phyloP scores from a whole-genome alignment of 2,329 filamentous ascomycete genomes.

The Acrodontium crateriforme region DNA sequence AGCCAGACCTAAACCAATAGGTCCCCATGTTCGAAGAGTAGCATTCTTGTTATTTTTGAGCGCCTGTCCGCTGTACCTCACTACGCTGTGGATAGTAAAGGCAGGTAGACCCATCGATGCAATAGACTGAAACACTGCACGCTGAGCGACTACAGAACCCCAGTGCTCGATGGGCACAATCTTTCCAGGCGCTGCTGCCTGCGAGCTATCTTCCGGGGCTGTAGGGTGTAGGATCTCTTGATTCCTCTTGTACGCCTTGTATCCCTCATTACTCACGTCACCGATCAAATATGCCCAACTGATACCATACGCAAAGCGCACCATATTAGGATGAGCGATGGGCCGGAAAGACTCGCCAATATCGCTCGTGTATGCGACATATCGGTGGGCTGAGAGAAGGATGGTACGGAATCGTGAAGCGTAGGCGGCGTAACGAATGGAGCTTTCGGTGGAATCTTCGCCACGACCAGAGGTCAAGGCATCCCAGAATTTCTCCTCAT shows the following conservation, averaged over 20 bases:
- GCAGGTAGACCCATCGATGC: slow-evolving; percentile 91
- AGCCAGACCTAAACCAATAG: slow-evolving; percentile 60
- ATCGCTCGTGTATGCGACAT: slow-evolving; percentile 89
- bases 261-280: slow-evolving; percentile 85
- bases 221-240: slow-evolving; percentile 56
- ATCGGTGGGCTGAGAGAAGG: slow-evolving; percentile 79
- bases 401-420: slow-evolving; percentile 54
- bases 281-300: slow-evolving; percentile 88
- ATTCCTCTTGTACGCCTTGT: slow-evolving; percentile 86
- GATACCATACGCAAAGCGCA: slow-evolving; percentile 73
- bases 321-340: slow-evolving; percentile 70
- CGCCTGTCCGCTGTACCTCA: slow-evolving; percentile 75
- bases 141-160: slow-evolving; percentile 76
- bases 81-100: slow-evolving; percentile 86
- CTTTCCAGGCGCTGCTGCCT: slow-evolving; percentile 3
- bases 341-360: slow-evolving; percentile 95
- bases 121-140: slow-evolving; percentile 77
- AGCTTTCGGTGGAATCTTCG: slow-evolving; percentile 69
- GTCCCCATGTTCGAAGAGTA: slow-evolving; percentile 67
- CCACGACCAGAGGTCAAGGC: slow-evolving; percentile 46
- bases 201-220: slow-evolving; percentile 20
- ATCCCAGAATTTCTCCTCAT: slow-evolving; percentile 58
- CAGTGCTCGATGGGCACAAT: slow-evolving; percentile 77
- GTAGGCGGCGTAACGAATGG: slow-evolving; percentile 85
- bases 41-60: slow-evolving; percentile 70